Percentiles rank a stretch among this genome's conserved stretches.
These are phyloP conservation scores for Moesziomyces parantarcticus DNA, from an alignment of 1,284 basidiomycete genomes.

Conservation along the genomic window DNA sequence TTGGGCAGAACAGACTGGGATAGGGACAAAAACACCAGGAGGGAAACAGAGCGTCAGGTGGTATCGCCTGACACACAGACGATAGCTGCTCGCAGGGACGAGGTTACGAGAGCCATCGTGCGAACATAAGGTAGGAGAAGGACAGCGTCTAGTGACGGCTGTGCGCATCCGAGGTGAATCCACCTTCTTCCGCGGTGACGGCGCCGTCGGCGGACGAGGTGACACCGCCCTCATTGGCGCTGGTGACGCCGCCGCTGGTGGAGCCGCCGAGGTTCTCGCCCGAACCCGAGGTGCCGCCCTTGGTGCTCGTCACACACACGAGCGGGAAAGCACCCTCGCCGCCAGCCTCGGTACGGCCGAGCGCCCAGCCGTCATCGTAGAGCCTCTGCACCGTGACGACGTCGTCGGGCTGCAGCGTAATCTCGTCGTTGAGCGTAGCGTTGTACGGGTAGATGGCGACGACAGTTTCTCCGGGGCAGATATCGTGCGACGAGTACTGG, in stretches of 20 bases:
- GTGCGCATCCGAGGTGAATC: constrained; percentile 31
- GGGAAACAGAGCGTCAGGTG: not conserved
- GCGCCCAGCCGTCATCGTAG: constrained; percentile 64
- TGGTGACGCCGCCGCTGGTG: constrained; percentile 49
- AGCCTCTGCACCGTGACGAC: constrained; percentile 56
- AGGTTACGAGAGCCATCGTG: not conserved
- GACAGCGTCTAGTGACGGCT: constrained; percentile 4
- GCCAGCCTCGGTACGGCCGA: constrained; percentile 48
- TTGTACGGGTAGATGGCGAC: constrained; percentile 65
- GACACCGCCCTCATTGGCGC: constrained; percentile 48
- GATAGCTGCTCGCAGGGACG: not conserved
- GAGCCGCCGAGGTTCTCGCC: constrained; percentile 37
- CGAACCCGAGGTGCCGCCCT: constrained; percentile 50
- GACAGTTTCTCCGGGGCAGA: constrained; percentile 57
- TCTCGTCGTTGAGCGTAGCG: constrained; percentile 61
- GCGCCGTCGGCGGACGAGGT: constrained; percentile 53
- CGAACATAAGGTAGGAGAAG: not conserved
- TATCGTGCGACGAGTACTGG: constrained; percentile 63
- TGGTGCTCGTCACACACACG: constrained; percentile 58
- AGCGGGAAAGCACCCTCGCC: constrained; percentile 59
- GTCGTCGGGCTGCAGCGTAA: constrained; percentile 59
- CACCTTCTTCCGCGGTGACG: constrained; percentile 58
- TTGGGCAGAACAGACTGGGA: constrained; percentile 50
- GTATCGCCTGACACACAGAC: no score
- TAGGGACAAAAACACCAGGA: not conserved